These are phyloP conservation scores for Aspergillus diversus DNA, from an alignment of 495 filamentous ascomycete genomes.

Conservation along the genomic window DNA sequence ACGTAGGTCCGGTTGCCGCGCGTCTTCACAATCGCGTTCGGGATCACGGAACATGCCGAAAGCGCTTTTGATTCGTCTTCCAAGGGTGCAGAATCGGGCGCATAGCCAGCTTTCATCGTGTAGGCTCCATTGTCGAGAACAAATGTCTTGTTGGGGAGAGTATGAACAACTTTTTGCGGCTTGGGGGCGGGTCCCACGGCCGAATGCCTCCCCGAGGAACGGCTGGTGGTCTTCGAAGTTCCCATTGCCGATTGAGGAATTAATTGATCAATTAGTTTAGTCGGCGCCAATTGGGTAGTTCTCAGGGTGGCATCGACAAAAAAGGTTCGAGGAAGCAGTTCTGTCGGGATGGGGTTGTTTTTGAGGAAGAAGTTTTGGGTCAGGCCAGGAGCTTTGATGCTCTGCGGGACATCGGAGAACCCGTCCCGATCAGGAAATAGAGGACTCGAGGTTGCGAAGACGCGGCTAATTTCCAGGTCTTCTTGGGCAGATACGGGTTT, in stretches of 20 bases:
- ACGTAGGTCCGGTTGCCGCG: constrained; percentile 78
- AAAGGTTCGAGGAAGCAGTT: constrained; percentile 4
- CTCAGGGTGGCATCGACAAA: neutral
- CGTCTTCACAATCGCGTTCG: constrained; percentile 86
- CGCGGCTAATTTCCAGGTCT: too few species aligned
- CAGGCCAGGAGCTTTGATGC: constrained; percentile 5
- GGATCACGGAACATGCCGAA: constrained; percentile 66
- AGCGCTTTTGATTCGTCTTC: constrained; percentile 47
- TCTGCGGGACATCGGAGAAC: constrained; percentile 16
- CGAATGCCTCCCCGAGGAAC: constrained; percentile 37
- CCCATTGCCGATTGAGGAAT: constrained; percentile 31
- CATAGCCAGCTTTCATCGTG: constrained; percentile 91
- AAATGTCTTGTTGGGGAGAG: constrained; percentile 68
- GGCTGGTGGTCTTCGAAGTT: constrained; percentile 36
- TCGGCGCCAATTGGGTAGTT: too few species aligned
- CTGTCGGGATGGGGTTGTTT: neutral
- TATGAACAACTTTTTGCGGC: constrained; percentile 21
- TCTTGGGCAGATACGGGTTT: neutral
- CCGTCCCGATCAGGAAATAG: constrained; percentile 30
- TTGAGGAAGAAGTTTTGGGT: neutral
- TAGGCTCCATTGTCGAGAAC: constrained; percentile 94
- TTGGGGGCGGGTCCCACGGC: constrained; percentile 13
- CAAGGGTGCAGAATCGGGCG: constrained; percentile 40
- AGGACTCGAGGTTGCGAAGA: constrained; percentile 34
- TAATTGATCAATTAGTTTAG: too few species aligned